Conservation (phyloP, 1,139 yeast genomes). For the Chernovozyma sophiae-reginae region DNA sequence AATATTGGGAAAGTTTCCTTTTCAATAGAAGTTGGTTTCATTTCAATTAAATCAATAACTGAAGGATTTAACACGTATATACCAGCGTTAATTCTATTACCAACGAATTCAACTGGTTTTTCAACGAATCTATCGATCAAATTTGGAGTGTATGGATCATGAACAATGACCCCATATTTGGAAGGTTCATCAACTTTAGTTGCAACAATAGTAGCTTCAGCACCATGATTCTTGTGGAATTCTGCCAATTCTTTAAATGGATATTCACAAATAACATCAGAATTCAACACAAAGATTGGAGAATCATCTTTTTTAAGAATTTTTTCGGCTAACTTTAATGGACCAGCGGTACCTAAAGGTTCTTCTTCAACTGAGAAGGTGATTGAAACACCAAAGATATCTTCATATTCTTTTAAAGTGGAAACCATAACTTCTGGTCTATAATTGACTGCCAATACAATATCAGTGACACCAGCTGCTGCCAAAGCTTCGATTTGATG, state of each 20-base stretch:
- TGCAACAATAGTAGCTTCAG: constrained; percentile 97
- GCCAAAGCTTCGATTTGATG: constrained; percentile 99
- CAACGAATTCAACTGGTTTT: constrained; percentile 98
- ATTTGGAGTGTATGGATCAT: constrained; percentile 87
- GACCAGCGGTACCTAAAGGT: constrained; percentile 99
- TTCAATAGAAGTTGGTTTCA: constrained; percentile 98
- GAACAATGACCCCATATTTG: constrained; percentile 99
- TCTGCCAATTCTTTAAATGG: constrained; percentile 90
- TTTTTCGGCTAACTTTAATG: constrained; percentile 93
- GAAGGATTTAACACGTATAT: constrained; percentile 94
- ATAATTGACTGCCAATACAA: constrained; percentile 97
- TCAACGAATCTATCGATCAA: constrained; percentile 98
- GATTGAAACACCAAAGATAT: constrained; percentile 89
- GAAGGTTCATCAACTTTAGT: constrained; percentile 99
- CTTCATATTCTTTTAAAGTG: constrained; percentile 89
- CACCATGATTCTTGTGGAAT: constrained; percentile 95
- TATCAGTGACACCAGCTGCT: constrained; percentile 97
- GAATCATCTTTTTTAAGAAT: constrained; percentile 90
- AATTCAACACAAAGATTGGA: constrained; percentile 96
- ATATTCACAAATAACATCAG: constrained; percentile 98
- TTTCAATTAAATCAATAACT: constrained; percentile 92
- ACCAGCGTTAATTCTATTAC: constrained; percentile 98
- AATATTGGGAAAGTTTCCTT: constrained; percentile 98
- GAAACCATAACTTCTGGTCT: constrained; percentile 99
- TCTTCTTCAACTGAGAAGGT: constrained; percentile 99